phyloP scores from a whole-genome alignment of 352 stramenopile species.

The Pythium vanterpoolii region DNA sequence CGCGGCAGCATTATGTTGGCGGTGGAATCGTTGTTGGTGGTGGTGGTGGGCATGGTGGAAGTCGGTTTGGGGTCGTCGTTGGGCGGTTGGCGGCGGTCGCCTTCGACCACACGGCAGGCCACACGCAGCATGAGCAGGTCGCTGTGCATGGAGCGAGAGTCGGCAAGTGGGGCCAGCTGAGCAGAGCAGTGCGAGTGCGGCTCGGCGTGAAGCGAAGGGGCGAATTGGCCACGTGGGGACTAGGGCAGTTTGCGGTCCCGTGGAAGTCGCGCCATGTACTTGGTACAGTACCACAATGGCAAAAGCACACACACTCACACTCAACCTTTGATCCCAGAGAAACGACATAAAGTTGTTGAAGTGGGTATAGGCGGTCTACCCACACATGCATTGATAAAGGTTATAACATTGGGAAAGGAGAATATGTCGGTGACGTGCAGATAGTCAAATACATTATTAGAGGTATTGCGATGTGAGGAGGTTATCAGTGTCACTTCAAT shows the following conservation, averaged over 20 bases:
- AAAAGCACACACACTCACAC: background rate
- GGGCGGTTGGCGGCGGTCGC: background rate
- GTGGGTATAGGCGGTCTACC: background rate
- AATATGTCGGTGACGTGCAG: too few relatives aligned
- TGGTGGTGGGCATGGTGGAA: background rate
- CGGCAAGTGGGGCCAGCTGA: conserved; percentile 5
- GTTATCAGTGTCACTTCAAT: background rate
- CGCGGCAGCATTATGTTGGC: background rate
- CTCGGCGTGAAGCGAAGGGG: too few relatives aligned
- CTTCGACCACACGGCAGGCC: conserved; percentile 34
- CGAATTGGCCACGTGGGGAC: conserved; percentile 25
- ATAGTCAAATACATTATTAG: background rate
- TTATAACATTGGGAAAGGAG: too few relatives aligned
- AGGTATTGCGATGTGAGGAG: background rate
- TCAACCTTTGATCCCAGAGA: background rate
- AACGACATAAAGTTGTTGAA: background rate
- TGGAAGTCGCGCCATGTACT: background rate
- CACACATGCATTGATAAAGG: background rate
- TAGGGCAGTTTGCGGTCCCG: too few relatives aligned
- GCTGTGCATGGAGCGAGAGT: conserved; percentile 13
- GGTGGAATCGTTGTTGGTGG: background rate
- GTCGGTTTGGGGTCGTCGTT: background rate
- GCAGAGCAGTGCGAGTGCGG: background rate
- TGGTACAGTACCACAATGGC: background rate
- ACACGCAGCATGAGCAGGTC: conserved; percentile 34